Percentiles rank a stretch among this genome's conserved stretches.
Conservation (phyloP, 2,329 filamentous ascomycete species). For the Zasmidium citrigriseum region DNA sequence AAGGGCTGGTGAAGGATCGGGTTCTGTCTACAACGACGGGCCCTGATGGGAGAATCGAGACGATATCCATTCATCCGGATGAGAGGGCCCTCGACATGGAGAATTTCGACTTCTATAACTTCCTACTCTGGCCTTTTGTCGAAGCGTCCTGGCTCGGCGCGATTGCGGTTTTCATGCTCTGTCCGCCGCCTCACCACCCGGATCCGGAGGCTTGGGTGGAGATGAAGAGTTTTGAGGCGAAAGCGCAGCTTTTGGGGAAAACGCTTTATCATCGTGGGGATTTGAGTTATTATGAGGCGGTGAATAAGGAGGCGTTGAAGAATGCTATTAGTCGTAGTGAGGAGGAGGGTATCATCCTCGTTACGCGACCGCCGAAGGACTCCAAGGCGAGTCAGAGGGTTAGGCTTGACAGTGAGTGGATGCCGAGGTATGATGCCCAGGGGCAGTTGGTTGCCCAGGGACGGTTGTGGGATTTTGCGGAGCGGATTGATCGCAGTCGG, state of each 20-base stretch:
- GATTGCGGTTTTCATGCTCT: slow-evolving; percentile 82
- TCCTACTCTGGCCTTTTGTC: slow-evolving; percentile 97
- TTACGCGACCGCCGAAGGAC: slow-evolving; percentile 56
- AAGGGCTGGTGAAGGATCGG: slow-evolving; percentile 73
- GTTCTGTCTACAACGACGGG: slow-evolving; percentile 69
- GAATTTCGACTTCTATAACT: slow-evolving; percentile 98
- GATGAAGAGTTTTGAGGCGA: slow-evolving; percentile 59
- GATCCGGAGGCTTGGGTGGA: slow-evolving; percentile 68
- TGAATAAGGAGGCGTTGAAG: slow-evolving; percentile 96
- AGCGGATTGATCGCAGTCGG: slow-evolving; percentile 78
- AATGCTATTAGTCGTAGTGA: slow-evolving; percentile 88
- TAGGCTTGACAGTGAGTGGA: slow-evolving; percentile 58
- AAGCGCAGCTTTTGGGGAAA: slow-evolving; percentile 79
- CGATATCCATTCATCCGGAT: slow-evolving; percentile 71
- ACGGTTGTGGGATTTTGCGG: slow-evolving; percentile 86
- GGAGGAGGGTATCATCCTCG: slow-evolving; percentile 83
- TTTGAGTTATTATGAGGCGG: slow-evolving; percentile 93
- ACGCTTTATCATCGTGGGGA: slow-evolving; percentile 97
- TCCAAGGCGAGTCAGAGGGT: slow-evolving; percentile 64
- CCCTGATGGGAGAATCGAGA: slow-evolving; percentile 56
- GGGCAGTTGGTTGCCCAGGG: slow-evolving; percentile 71
- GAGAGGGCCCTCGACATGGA: slow-evolving; percentile 81
- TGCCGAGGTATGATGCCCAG: slow-evolving; percentile 63
- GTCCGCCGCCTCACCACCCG: slow-evolving; percentile 58
- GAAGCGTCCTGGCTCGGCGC: slow-evolving; percentile 92